A percentile compares a stretch with the other conserved stretches of the same genome.
Conservation (phyloP, 768 basidiomycete species). For the Cystofilobasidium capitatum region DNA sequence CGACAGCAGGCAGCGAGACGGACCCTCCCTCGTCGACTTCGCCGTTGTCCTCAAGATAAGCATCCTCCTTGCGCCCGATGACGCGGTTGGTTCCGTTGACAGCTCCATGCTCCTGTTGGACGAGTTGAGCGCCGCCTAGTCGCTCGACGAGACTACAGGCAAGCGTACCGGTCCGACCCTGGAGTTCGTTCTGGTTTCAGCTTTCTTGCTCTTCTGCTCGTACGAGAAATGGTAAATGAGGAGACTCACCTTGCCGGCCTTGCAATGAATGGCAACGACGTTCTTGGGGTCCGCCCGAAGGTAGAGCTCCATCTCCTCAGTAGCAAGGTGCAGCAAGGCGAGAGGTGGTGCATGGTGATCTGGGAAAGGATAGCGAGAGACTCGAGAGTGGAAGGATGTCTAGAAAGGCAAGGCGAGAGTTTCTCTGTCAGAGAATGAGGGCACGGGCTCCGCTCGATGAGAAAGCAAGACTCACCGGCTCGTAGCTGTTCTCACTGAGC, state of each 20-base stretch:
- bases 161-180: conserved; percentile 76
- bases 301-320: conserved; percentile 66
- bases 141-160: conserved; percentile 66
- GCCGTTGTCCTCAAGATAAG: conserved; percentile 40
- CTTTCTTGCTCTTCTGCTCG: neutral
- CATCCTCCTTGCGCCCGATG: conserved; percentile 37
- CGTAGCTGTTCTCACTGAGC: conserved; percentile 67
- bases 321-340: conserved; percentile 59
- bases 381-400: conserved; percentile 57
- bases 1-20: conserved; percentile 21
- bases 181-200: conserved; percentile 41
- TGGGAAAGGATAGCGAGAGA: conserved; percentile 78
- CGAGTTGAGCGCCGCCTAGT: conserved; percentile 26
- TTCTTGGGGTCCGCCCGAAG: conserved; percentile 54
- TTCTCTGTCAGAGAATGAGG: neutral
- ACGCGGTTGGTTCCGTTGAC: conserved; percentile 43
- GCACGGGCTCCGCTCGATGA: too few relatives aligned
- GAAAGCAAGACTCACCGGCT: conserved; percentile 36
- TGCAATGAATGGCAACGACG: conserved; percentile 76
- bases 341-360: conserved; percentile 87
- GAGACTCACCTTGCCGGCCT: conserved; percentile 44
- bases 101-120: conserved; percentile 43
- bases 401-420: neutral
- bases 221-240: neutral
- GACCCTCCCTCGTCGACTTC: conserved; percentile 39